Percentiles rank a stretch among this genome's conserved stretches.
Evolutionary conservation across 2,329 filamentous ascomycete genomes (phyloP).

Genomic region (Dothideomycetidae sp.): DNA sequence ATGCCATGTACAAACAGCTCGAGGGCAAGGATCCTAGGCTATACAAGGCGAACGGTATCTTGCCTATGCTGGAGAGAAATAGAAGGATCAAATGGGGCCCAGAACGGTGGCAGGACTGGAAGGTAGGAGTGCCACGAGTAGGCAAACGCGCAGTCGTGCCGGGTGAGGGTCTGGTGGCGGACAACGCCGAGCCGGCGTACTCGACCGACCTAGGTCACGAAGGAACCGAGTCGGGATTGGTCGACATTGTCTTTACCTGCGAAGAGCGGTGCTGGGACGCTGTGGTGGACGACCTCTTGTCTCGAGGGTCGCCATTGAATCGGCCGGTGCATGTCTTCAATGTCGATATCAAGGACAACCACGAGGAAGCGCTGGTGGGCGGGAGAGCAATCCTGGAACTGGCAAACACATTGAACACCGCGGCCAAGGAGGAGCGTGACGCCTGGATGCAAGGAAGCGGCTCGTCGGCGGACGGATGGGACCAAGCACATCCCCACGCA

Average conservation of each 20-base stretch:
- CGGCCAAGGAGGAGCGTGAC: slow-evolving; percentile 62
- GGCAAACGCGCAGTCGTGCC: slow-evolving; percentile 37
- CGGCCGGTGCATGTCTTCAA: slow-evolving; percentile 95
- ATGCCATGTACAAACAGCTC: slow-evolving; percentile 86
- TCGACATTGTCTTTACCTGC: slow-evolving; percentile 91
- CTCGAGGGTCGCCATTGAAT: slow-evolving; percentile 73
- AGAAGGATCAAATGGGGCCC: slow-evolving; percentile 86
- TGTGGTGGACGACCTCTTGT: slow-evolving; percentile 83
- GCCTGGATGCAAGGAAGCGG: slow-evolving; percentile 51
- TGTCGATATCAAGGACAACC: slow-evolving; percentile 95
- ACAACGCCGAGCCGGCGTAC: slow-evolving; percentile 26
- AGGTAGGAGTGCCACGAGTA: slow-evolving; percentile 67
- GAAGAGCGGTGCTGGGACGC: slow-evolving; percentile 98
- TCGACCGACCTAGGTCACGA: slow-evolving; percentile 58
- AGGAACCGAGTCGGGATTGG: slow-evolving; percentile 76
- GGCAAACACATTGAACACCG: slow-evolving; percentile 68
- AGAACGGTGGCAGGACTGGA: slow-evolving; percentile 97
- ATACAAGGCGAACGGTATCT: slow-evolving; percentile 80
- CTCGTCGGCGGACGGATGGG: slow-evolving; percentile 45
- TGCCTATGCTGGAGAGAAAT: slow-evolving; percentile 93
- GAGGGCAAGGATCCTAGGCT: slow-evolving; percentile 70
- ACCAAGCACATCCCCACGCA: slow-evolving; percentile 52
- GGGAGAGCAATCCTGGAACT: slow-evolving; percentile 86
- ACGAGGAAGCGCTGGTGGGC: slow-evolving; percentile 85
- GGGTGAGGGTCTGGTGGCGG: slow-evolving; percentile 1